Conservation (phyloP, 129 eudicot species). For the Smallanthus sonchifolius region DNA sequence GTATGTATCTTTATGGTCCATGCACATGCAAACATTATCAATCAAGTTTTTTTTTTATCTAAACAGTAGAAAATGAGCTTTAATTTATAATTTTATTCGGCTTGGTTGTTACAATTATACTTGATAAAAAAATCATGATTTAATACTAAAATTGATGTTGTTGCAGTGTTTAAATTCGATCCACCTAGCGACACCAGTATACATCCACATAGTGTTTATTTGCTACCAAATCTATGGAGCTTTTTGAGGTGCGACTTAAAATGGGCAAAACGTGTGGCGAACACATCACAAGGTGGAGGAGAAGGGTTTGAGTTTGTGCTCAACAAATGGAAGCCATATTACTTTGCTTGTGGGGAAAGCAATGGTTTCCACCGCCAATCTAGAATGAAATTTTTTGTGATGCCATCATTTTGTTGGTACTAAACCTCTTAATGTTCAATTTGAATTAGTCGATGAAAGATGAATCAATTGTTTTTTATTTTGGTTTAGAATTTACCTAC, state of each 20-base stretch:
- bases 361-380: slow-evolving; percentile 53
- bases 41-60: neutral
- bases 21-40: neutral
- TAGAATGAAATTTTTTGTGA: slow-evolving; percentile 68
- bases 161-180: slow-evolving; percentile 64
- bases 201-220: slow-evolving; percentile 59
- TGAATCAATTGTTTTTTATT: neutral
- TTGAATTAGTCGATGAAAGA: neutral
- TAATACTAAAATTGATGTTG: neutral
- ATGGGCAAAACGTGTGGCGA: slow-evolving; percentile 47
- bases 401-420: slow-evolving; percentile 61
- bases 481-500: neutral
- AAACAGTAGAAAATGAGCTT: neutral
- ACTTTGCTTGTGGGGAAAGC: slow-evolving; percentile 71
- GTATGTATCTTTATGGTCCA: slow-evolving; percentile 18
- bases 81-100: too few species aligned
- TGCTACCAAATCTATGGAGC: slow-evolving; percentile 59
- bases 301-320: slow-evolving; percentile 59
- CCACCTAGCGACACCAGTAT: slow-evolving; percentile 47
- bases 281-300: slow-evolving; percentile 47
- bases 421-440: neutral
- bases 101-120: neutral
- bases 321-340: slow-evolving; percentile 59
- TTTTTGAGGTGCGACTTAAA: slow-evolving; percentile 52
- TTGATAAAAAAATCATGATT: neutral